Evolutionary conservation across 495 filamentous ascomycete genomes (phyloP).

Genomic region (Aspergillus biplanus): DNA sequence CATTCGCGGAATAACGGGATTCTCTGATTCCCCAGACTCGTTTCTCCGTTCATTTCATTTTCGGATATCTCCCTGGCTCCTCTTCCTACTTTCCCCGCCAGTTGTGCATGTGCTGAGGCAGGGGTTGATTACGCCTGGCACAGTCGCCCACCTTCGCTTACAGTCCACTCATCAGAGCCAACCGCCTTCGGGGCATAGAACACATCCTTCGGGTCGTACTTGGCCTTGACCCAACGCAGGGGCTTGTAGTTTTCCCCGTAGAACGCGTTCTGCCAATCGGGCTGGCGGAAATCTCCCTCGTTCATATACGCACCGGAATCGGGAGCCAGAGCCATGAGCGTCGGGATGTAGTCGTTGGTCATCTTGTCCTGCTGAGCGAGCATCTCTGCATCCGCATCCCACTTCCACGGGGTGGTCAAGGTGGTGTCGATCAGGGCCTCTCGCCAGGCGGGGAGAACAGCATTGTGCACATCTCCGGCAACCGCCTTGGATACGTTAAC

Average conservation of each 20-base stretch:
- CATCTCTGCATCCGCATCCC: conserved; percentile 40
- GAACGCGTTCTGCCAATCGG: conserved; percentile 54
- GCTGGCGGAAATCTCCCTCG: conserved; percentile 53
- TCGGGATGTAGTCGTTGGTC: conserved; percentile 47
- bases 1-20: too few species aligned
- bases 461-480: conserved; percentile 54
- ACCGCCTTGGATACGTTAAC: conserved; percentile 43
- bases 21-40: too few species aligned
- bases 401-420: conserved; percentile 46
- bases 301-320: conserved; percentile 45
- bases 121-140: conserved; percentile 27
- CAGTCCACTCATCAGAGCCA: conserved; percentile 61
- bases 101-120: too few species aligned
- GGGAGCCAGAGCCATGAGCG: conserved; percentile 43
- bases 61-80: too few species aligned
- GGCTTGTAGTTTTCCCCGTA: conserved; percentile 52
- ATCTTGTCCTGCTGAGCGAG: conserved; percentile 39
- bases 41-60: too few species aligned
- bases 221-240: conserved; percentile 45
- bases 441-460: conserved; percentile 64
- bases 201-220: conserved; percentile 60
- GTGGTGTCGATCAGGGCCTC: conserved; percentile 50
- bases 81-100: too few species aligned
- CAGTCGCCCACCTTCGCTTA: conserved; percentile 36
- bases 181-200: conserved; percentile 65